Percentiles rank a stretch among this genome's conserved stretches.
phyloP scores from a whole-genome alignment of 2,329 filamentous ascomycete genomes.

The Phialemonium atrogriseum region DNA sequence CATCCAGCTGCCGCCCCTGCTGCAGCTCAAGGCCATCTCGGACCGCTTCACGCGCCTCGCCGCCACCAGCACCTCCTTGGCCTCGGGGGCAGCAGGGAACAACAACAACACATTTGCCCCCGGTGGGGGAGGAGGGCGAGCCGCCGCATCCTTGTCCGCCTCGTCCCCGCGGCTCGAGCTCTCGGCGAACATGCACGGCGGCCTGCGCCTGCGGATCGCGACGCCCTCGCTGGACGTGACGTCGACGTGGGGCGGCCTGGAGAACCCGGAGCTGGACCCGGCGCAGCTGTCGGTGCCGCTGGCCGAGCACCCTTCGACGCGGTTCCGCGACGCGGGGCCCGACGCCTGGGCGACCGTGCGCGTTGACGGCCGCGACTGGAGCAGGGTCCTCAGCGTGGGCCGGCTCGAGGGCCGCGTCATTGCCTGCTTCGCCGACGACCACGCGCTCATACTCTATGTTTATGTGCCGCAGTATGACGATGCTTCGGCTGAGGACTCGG shows the following conservation, averaged over 20 bases:
- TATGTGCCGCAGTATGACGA: conserved; percentile 68
- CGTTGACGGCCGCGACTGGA: conserved; percentile 93
- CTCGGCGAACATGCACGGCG: conserved; percentile 90
- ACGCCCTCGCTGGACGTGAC: conserved; percentile 81
- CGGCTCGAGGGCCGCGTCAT: conserved; percentile 84
- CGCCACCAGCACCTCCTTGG: conserved; percentile 33
- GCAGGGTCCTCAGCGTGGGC: conserved; percentile 85
- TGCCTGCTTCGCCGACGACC: conserved; percentile 77
- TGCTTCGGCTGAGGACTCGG: conserved; percentile 56
- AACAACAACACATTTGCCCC: too few species aligned
- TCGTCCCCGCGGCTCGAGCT: conserved; percentile 66
- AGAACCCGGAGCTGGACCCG: conserved; percentile 82
- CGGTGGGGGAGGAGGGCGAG: conserved; percentile 7
- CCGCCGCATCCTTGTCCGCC: conserved; percentile 16
- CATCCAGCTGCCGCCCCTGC: conserved; percentile 77
- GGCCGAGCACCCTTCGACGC: conserved; percentile 72
- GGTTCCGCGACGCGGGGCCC: conserved; percentile 67
- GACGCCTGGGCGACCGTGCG: conserved; percentile 82
- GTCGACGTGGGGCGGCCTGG: conserved; percentile 76
- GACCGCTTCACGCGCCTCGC: conserved; percentile 92
- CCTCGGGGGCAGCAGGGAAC: neutral
- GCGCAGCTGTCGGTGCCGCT: conserved; percentile 63
- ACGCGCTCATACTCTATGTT: conserved; percentile 76
- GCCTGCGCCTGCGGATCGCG: conserved; percentile 67
- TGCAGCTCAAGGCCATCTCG: conserved; percentile 87